Percentiles rank a stretch among this genome's conserved stretches.
Conservation (phyloP, 345 rosid species). For the Kernera saxatilis region DNA sequence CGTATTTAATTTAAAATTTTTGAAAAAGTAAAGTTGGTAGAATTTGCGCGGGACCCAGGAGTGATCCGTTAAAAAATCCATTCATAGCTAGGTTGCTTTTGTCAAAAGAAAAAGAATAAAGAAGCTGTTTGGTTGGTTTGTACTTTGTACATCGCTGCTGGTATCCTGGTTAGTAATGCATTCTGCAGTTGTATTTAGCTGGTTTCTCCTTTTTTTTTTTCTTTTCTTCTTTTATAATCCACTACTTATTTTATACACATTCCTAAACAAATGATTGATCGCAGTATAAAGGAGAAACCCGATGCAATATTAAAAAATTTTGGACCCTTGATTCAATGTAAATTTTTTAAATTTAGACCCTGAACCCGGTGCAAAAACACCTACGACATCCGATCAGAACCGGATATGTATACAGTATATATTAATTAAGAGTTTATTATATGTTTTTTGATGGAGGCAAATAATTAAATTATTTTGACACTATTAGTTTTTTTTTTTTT, state of each 20-base stretch:
- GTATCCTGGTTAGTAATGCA: neutral
- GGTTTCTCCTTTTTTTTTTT: neutral
- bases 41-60: slow-evolving; percentile 7
- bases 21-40: slow-evolving; percentile 1
- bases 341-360: no score
- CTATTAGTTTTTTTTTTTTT: no score
- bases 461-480: neutral
- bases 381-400: no score
- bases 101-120: slow-evolving; percentile 15
- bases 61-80: slow-evolving; percentile 16
- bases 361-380: no score
- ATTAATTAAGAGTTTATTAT: neutral
- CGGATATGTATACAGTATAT: no score
- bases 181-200: slow-evolving; percentile 13
- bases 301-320: no score
- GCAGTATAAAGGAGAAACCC: no score
- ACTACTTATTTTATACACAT: slow-evolving; percentile 13
- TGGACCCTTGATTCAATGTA: no score
- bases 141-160: slow-evolving; percentile 22
- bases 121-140: slow-evolving; percentile 8
- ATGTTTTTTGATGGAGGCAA: neutral
- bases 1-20: neutral
- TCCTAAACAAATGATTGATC: slow-evolving; percentile 8
- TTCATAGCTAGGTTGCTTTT: slow-evolving; percentile 22
- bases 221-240: neutral